A percentile compares a stretch with the other conserved stretches of the same genome.
Conservation (phyloP, 2,329 filamentous ascomycete species). For the Raffaelea deltoideospora region DNA sequence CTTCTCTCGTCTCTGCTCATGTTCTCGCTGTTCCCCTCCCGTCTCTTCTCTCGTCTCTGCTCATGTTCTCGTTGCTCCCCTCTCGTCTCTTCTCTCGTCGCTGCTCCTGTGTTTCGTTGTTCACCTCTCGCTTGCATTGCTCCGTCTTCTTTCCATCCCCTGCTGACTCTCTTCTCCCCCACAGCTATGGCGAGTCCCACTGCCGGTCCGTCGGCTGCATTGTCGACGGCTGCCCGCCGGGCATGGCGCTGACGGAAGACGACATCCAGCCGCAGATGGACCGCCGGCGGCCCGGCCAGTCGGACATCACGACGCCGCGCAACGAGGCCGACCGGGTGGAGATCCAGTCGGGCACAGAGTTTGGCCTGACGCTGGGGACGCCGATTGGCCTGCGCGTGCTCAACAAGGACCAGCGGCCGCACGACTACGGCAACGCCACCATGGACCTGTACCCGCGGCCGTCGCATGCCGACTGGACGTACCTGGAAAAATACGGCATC, state of each 20-base stretch:
- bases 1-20: not conserved
- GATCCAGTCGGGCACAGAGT: constrained; percentile 87
- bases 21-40: constrained; percentile 1
- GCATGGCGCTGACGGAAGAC: constrained; percentile 67
- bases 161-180: constrained; percentile 6
- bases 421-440: constrained; percentile 78
- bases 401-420: constrained; percentile 85
- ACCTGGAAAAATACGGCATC: constrained; percentile 91
- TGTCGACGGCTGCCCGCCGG: constrained; percentile 81
- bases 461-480: constrained; percentile 92
- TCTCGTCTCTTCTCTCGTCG: not conserved
- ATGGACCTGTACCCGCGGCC: constrained; percentile 88
- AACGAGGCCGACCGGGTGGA: constrained; percentile 85
- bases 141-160: not conserved
- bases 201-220: constrained; percentile 90
- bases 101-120: no score
- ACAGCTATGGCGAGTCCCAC: constrained; percentile 44
- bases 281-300: constrained; percentile 77
- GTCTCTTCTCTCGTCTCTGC: not conserved
- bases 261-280: constrained; percentile 95
- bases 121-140: no score
- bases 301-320: constrained; percentile 76
- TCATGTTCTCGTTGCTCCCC: not conserved
- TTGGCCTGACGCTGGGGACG: constrained; percentile 76
- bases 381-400: constrained; percentile 76